A percentile compares a stretch with the other conserved stretches of the same genome.
Evolutionary conservation across 148 eudicot genomes (phyloP).

Genomic region (Silene conica): DNA sequence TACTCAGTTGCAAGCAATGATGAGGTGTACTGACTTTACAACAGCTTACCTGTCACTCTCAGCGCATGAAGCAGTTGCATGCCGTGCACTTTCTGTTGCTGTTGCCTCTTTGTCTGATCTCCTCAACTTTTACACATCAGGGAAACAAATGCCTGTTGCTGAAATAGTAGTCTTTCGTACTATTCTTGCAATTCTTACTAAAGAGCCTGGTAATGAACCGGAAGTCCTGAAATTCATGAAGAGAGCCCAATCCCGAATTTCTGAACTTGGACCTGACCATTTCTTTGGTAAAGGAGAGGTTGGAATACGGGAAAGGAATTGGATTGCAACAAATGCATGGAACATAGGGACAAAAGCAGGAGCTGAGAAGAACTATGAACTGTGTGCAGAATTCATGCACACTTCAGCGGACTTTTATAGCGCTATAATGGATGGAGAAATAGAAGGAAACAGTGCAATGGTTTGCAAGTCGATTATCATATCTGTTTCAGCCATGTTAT

Average conservation of each 20-base stretch:
- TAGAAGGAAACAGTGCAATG: conserved; percentile 56
- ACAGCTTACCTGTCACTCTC: conserved; percentile 75
- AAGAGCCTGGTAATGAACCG: conserved; percentile 53
- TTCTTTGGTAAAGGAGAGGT: conserved; percentile 93
- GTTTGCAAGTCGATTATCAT: conserved; percentile 70
- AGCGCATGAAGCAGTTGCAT: conserved; percentile 91
- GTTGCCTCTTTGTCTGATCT: conserved; percentile 68
- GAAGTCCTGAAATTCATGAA: conserved; percentile 67
- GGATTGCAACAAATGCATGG: conserved; percentile 79
- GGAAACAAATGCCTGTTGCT: conserved; percentile 61
- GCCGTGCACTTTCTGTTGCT: conserved; percentile 73
- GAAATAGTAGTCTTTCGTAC: conserved; percentile 74
- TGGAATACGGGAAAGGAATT: conserved; percentile 74
- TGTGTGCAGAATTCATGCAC: conserved; percentile 67
- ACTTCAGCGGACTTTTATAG: conserved; percentile 76
- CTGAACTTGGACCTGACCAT: conserved; percentile 62
- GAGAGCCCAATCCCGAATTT: conserved; percentile 47
- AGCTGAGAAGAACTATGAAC: conserved; percentile 43
- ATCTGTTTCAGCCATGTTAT: conserved; percentile 63
- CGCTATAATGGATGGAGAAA: conserved; percentile 49
- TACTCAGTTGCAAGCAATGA: conserved; percentile 75
- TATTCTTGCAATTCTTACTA: conserved; percentile 52
- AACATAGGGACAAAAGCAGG: conserved; percentile 66
- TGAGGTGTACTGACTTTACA: conserved; percentile 81
- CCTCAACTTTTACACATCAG: conserved; percentile 68